Percentiles rank a stretch among this genome's conserved stretches.
Conservation (phyloP, 768 basidiomycete species). For the Pleurotus djamor region DNA sequence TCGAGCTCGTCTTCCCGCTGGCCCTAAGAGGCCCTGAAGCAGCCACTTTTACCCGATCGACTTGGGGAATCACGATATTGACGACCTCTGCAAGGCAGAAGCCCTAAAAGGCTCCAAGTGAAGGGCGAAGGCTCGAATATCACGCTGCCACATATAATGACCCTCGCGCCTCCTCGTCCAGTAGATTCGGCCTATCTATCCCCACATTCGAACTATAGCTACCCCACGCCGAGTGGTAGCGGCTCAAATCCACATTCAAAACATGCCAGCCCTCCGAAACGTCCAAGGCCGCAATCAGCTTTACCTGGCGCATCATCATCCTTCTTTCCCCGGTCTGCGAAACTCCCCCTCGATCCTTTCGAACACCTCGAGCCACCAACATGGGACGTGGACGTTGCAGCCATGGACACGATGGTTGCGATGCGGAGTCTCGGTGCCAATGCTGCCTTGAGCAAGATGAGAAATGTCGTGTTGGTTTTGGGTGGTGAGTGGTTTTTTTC, state of each 20-base stretch:
- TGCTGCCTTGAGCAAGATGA: background rate
- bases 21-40: too few species aligned
- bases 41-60: too few species aligned
- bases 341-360: slow-evolving; percentile 1
- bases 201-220: background rate
- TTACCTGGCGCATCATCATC: background rate
- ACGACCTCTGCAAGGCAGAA: too few species aligned
- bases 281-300: background rate
- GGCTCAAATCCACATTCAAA: background rate
- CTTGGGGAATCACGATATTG: too few species aligned
- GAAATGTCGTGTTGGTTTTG: background rate
- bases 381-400: slow-evolving; percentile 1
- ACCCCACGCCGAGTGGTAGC: background rate
- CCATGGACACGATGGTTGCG: background rate
- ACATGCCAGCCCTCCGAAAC: background rate
- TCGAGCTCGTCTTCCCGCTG: too few species aligned
- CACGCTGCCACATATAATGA: too few species aligned
- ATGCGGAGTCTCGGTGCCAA: background rate
- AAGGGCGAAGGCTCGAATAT: too few species aligned
- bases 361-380: slow-evolving; percentile 1
- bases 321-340: slow-evolving; percentile 2
- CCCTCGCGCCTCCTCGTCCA: background rate
- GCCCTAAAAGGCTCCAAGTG: too few species aligned
- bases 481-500: background rate
- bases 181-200: background rate